Evolutionary conservation across 345 rosid genomes (phyloP).

Genomic region (Nephelium lappaceum): DNA sequence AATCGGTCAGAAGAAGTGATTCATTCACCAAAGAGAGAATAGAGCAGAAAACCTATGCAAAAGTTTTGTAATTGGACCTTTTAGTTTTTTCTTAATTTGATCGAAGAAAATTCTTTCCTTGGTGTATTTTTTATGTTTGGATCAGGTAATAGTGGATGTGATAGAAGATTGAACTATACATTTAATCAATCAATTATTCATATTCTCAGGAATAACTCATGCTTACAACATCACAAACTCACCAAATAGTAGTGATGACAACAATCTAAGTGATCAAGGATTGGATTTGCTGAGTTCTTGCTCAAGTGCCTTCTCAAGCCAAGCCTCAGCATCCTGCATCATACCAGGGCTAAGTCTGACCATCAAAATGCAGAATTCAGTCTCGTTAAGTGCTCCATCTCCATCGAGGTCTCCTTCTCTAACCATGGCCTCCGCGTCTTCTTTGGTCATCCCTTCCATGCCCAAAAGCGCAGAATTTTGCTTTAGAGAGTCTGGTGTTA

Average conservation of each 20-base stretch:
- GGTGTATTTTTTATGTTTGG: no score
- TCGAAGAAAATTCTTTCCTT: no score
- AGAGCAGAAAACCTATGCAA: no score
- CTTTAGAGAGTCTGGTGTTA: conserved; percentile 70
- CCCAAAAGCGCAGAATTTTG: conserved; percentile 68
- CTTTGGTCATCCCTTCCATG: conserved; percentile 73
- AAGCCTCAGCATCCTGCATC: conserved; percentile 78
- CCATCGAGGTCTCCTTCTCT: conserved; percentile 85
- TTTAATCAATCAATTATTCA: conserved; percentile 5
- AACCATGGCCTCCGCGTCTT: conserved; percentile 75
- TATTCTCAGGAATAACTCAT: neutral
- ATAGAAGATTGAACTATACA: neutral
- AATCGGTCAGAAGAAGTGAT: neutral
- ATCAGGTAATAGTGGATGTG: no score
- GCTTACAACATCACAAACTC: neutral
- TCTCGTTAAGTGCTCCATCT: conserved; percentile 76
- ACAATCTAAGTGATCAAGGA: neutral
- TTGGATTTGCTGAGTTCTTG: conserved; percentile 49
- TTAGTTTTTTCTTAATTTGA: no score
- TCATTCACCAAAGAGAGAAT: neutral
- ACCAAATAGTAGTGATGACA: neutral
- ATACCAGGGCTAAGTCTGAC: conserved; percentile 86
- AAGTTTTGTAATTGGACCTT: no score
- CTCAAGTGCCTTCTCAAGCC: conserved; percentile 74
- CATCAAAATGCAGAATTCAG: conserved; percentile 87